Evolutionary conservation across 768 basidiomycete genomes (phyloP).

Genomic region (Xerocomus potaroensis): DNA sequence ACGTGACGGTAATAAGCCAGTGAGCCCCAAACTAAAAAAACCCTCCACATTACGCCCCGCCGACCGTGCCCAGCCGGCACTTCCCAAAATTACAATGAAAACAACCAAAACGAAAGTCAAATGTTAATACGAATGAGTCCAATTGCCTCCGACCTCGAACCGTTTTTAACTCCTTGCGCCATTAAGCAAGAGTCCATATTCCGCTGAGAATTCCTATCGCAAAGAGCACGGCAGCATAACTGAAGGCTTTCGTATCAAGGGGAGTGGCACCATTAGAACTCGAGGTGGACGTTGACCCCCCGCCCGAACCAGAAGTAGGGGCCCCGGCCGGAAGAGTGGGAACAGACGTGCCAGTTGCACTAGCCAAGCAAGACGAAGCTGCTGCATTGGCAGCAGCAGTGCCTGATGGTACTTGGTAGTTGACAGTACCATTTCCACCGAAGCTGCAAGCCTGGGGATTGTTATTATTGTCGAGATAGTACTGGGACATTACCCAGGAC

Average conservation of each 20-base stretch:
- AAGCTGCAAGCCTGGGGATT: conserved; percentile 70
- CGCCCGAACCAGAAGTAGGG: conserved; percentile 15
- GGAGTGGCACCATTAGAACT: conserved; percentile 21
- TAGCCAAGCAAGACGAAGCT: conserved; percentile 64
- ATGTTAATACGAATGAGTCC: no score
- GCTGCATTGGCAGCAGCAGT: conserved; percentile 49
- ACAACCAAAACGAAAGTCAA: no score
- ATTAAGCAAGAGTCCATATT: conserved; percentile 38
- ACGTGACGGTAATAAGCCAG: no score
- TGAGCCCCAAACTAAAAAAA: no score
- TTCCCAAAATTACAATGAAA: no score
- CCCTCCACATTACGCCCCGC: no score
- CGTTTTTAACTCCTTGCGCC: no score
- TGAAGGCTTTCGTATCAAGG: conserved; percentile 32
- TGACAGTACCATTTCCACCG: conserved; percentile 78
- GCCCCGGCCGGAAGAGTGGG: conserved; percentile 45
- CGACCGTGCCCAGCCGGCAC: no score
- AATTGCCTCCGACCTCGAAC: no score
- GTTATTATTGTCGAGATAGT: conserved; percentile 61
- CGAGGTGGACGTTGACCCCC: conserved; percentile 22
- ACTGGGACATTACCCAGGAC: conserved; percentile 78
- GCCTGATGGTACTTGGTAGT: conserved; percentile 46
- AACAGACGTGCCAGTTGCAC: conserved; percentile 57
- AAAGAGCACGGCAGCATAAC: conserved; percentile 35
- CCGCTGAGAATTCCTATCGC: conserved; percentile 39